phyloP scores from a whole-genome alignment of 2,329 filamentous ascomycete genomes.

The Fusarium sp. region DNA sequence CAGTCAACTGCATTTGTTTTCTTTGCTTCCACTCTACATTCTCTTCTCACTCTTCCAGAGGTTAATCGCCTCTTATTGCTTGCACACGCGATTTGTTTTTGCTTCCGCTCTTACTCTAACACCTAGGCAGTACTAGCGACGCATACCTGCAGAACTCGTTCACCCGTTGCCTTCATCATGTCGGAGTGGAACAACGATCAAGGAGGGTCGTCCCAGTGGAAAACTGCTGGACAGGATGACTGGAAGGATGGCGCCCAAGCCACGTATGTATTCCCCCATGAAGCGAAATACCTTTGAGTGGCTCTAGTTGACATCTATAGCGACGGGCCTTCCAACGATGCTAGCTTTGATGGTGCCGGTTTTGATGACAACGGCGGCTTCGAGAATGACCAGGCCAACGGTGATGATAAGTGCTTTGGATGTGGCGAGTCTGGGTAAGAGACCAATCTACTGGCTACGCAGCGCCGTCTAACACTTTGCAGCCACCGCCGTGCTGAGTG shows the following conservation, averaged over 20 bases:
- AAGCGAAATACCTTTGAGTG: not conserved
- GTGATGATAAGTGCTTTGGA: conserved; percentile 52
- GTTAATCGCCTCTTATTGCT: not conserved
- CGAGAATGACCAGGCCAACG: conserved; percentile 15
- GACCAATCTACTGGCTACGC: not conserved
- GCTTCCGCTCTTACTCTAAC: not conserved
- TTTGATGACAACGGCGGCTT: conserved; percentile 18
- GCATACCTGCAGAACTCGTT: not conserved
- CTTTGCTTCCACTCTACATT: not conserved
- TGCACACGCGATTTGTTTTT: not conserved
- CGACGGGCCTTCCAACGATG: conserved; percentile 9
- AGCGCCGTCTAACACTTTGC: not conserved
- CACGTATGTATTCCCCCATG: conserved; percentile 15
- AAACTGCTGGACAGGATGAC: conserved; percentile 10
- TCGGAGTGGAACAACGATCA: conserved; percentile 30
- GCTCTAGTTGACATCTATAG: conserved; percentile 11
- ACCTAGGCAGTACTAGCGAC: not conserved
- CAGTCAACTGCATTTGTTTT: not conserved
- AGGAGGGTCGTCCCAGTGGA: conserved; percentile 10
- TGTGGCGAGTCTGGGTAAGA: conserved; percentile 57
- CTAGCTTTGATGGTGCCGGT: conserved; percentile 4
- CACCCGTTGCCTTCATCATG: conserved; percentile 15
- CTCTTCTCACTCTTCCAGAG: not conserved
- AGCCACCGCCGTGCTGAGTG: conserved; percentile 57
- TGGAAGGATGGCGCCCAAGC: conserved; percentile 12